phyloP scores from a whole-genome alignment of 2,329 filamentous ascomycete genomes.

The Ceratocystis variospora region DNA sequence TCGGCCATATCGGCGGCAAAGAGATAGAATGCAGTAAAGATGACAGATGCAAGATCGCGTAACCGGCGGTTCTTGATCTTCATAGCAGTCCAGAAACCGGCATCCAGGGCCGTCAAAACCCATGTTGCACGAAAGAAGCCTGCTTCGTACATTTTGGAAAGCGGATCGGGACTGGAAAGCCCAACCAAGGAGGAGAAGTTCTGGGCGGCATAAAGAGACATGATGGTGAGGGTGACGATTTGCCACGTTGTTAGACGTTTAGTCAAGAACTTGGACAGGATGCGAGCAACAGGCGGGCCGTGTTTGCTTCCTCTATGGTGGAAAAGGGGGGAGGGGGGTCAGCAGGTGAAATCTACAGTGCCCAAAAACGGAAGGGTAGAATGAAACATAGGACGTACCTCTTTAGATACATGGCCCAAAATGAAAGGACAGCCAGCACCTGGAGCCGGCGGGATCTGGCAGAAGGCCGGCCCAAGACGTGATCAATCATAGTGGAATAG shows the following conservation, averaged over 20 bases:
- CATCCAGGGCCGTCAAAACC: conserved; percentile 87
- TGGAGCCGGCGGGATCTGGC: conserved; percentile 84
- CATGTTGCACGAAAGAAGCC: conserved; percentile 94
- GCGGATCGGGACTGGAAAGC: conserved; percentile 80
- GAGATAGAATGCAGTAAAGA: conserved; percentile 83
- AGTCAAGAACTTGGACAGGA: conserved; percentile 57
- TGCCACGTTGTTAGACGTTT: conserved; percentile 75
- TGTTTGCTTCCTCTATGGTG: conserved; percentile 60
- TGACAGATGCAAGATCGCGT: conserved; percentile 65
- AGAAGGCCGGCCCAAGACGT: conserved; percentile 82
- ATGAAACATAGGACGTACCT: conserved; percentile 36
- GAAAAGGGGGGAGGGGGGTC: background rate
- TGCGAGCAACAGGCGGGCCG: conserved; percentile 65
- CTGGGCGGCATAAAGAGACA: conserved; percentile 79
- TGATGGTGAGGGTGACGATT: conserved; percentile 69
- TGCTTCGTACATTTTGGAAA: conserved; percentile 84
- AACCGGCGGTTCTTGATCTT: conserved; percentile 66
- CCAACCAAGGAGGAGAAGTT: conserved; percentile 91
- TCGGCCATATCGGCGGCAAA: conserved; percentile 87
- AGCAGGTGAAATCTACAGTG: background rate
- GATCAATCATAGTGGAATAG: conserved; percentile 50
- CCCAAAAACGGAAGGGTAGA: background rate
- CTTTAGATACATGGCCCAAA: conserved; percentile 78
- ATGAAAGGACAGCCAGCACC: conserved; percentile 76
- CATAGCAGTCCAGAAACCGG: conserved; percentile 98